Base-by-base conservation (phyloP, 208 protist genomes). In the Leishmania arabica region DNA sequence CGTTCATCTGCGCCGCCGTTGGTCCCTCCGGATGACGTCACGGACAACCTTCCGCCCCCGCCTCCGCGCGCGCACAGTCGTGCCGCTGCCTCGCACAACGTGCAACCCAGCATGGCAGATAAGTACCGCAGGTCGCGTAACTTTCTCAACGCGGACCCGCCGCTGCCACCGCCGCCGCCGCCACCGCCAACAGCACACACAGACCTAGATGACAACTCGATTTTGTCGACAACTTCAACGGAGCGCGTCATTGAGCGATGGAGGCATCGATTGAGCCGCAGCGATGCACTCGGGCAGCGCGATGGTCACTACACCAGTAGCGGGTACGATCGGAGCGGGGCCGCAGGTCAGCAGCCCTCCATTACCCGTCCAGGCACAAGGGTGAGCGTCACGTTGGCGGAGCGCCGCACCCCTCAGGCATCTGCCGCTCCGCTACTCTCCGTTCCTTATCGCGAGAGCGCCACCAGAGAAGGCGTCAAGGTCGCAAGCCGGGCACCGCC, bases 1-100 rank as follows among this genome's bases (percentile, higher is more conserved):
- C 64, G 15, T 47, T 45, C 24, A 47, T 24, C 31, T 42, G 76
- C 76, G 19, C 66, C 34, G 7, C 72, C 24, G 53, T 64, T 85
- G 34, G 4, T 85, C 34, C 82, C 82, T 24, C 82, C 82, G 15
- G 82, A 81, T 40, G 82, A 81, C 34, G 64, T 79, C 37, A 76
- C 77, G 13, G 82, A 85, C 62, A 68, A 81, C 27, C 37, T 81
- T 51, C 74, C 65, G 0, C 66, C 73, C 7, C 80, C 80, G 15
- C 75, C 66, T 27, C 53, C 53, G 9, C 74, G 64, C 31, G 53
- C 27, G n/a, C 37, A n/a, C 3, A 19, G 54, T 40, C 34, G 40
- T 0, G n/a, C 47, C 3, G 49, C 51, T 53, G 47, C n/a, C 45
- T 49, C 56, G 19, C 56, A 54, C 3, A 69, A 72, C 7, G 42